A percentile compares a stretch with the other conserved stretches of the same genome.
These are phyloP conservation scores for Debaryomyces maramus DNA, from an alignment of 805 yeast species.

Conservation along the genomic window DNA sequence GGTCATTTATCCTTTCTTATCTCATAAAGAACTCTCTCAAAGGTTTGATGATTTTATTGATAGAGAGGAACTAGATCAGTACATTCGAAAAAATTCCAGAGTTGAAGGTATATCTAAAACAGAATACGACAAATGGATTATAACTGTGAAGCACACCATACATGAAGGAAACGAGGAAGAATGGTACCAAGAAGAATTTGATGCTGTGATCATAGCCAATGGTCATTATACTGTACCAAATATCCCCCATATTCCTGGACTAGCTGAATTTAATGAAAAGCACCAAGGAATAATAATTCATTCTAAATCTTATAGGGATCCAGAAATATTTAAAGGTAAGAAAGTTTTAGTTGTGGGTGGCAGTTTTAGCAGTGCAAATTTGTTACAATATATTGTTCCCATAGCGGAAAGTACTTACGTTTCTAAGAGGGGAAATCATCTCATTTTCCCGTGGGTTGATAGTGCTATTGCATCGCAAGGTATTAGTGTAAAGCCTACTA, in stretches of 20 bases:
- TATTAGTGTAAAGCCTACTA: conserved; percentile 28
- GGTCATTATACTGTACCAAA: conserved; percentile 67
- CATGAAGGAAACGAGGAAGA: conserved; percentile 14
- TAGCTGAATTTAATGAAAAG: conserved; percentile 44
- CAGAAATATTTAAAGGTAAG: conserved; percentile 41
- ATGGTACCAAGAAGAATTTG: conserved; percentile 52
- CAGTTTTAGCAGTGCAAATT: conserved; percentile 40
- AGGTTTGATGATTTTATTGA: conserved; percentile 29
- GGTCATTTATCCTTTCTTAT: conserved; percentile 35
- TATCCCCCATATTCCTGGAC: conserved; percentile 56
- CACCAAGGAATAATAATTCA: conserved; percentile 54
- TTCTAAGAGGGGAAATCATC: conserved; percentile 28
- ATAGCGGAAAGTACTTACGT: conserved; percentile 26
- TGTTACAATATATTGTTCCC: conserved; percentile 41
- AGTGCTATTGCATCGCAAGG: conserved; percentile 38
- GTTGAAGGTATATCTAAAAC: conserved; percentile 23
- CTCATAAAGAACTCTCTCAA: conserved; percentile 31
- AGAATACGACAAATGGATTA: conserved; percentile 37
- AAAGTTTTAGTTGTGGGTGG: conserved; percentile 47
- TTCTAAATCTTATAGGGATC: conserved; percentile 54
- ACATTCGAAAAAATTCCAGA: conserved; percentile 28
- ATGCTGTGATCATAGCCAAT: conserved; percentile 61
- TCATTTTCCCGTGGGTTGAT: conserved; percentile 35
- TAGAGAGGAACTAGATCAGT: conserved; percentile 23
- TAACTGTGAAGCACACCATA: conserved; percentile 23